Percentiles rank a stretch among this genome's conserved stretches.
Evolutionary conservation across 2,329 filamentous ascomycete genomes (phyloP).

Genomic region (Talaromyces verruculosus): DNA sequence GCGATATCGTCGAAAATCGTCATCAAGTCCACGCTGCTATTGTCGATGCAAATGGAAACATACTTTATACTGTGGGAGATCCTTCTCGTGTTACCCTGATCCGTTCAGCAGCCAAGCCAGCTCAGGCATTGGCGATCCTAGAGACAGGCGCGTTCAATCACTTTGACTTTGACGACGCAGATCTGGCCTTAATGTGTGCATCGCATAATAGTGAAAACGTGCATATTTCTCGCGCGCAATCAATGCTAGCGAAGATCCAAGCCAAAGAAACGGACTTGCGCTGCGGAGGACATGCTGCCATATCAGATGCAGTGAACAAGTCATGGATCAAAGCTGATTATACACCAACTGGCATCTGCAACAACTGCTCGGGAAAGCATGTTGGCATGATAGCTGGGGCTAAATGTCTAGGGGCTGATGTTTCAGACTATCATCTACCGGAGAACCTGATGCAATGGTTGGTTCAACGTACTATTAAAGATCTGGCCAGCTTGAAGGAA

Average conservation of each 20-base stretch:
- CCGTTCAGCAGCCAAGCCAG: slow-evolving; percentile 51
- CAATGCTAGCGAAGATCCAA: slow-evolving; percentile 41
- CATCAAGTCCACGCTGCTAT: slow-evolving; percentile 49
- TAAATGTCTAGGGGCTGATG: slow-evolving; percentile 35
- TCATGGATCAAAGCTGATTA: slow-evolving; percentile 44
- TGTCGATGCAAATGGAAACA: slow-evolving; percentile 39
- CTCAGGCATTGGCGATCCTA: slow-evolving; percentile 47
- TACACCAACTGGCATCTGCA: slow-evolving; percentile 41
- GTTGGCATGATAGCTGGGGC: slow-evolving; percentile 50
- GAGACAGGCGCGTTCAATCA: slow-evolving; percentile 44
- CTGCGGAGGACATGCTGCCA: slow-evolving; percentile 46
- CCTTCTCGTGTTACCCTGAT: slow-evolving; percentile 45
- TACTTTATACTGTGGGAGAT: slow-evolving; percentile 46
- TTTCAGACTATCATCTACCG: slow-evolving; percentile 39
- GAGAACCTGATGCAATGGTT: slow-evolving; percentile 42
- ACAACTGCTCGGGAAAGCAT: slow-evolving; percentile 54
- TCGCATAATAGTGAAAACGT: slow-evolving; percentile 49
- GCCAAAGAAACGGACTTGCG: slow-evolving; percentile 39
- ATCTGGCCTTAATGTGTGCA: slow-evolving; percentile 51
- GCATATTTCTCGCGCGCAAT: slow-evolving; percentile 41
- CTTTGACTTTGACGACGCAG: slow-evolving; percentile 41
- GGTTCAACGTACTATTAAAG: slow-evolving; percentile 41
- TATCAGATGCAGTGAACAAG: slow-evolving; percentile 39
- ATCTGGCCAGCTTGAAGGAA: slow-evolving; percentile 33
- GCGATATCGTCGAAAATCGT: slow-evolving; percentile 44